A percentile compares a stretch with the other conserved stretches of the same genome.
Evolutionary conservation across 1,284 basidiomycete genomes (phyloP).

Genomic region (Marasmius tenuissimus): DNA sequence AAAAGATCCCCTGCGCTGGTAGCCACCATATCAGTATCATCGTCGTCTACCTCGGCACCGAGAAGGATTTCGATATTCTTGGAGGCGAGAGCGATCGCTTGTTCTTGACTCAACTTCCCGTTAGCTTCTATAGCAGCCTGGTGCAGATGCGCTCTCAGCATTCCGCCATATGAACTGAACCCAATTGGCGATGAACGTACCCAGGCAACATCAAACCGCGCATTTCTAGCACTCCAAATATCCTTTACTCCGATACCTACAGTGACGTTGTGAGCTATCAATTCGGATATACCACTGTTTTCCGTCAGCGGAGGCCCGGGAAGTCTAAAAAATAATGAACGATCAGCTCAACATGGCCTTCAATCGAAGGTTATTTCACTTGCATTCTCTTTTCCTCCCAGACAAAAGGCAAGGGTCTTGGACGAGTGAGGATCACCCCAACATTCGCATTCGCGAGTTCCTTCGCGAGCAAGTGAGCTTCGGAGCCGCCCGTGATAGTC

Average conservation of each 20-base stretch:
- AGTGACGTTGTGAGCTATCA: constrained; percentile 63
- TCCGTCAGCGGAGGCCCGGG: constrained; percentile 69
- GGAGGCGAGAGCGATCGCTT: constrained; percentile 20
- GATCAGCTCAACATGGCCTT: constrained; percentile 27
- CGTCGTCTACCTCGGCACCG: constrained; percentile 14
- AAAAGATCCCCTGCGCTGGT: constrained; percentile 47
- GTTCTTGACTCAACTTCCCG: constrained; percentile 17
- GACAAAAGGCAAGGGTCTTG: constrained; percentile 55
- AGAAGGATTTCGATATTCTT: constrained; percentile 43
- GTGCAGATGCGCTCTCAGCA: not conserved
- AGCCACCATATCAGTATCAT: constrained; percentile 49
- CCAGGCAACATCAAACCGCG: constrained; percentile 73
- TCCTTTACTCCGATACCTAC: constrained; percentile 66
- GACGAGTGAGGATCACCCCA: constrained; percentile 69
- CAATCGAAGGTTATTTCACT: constrained; percentile 16
- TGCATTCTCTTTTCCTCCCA: constrained; percentile 60
- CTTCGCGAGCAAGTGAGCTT: constrained; percentile 75
- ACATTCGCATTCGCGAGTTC: constrained; percentile 72
- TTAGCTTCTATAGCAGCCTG: constrained; percentile 40
- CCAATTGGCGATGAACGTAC: constrained; percentile 31
- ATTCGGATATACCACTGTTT: constrained; percentile 51
- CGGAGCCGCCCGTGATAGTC: constrained; percentile 69
- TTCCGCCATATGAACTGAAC: not conserved
- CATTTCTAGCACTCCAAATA: constrained; percentile 64
- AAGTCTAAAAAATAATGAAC: constrained; percentile 36